Evolutionary conservation across 768 basidiomycete genomes (phyloP).

Genomic region (Termitomyces sp.): DNA sequence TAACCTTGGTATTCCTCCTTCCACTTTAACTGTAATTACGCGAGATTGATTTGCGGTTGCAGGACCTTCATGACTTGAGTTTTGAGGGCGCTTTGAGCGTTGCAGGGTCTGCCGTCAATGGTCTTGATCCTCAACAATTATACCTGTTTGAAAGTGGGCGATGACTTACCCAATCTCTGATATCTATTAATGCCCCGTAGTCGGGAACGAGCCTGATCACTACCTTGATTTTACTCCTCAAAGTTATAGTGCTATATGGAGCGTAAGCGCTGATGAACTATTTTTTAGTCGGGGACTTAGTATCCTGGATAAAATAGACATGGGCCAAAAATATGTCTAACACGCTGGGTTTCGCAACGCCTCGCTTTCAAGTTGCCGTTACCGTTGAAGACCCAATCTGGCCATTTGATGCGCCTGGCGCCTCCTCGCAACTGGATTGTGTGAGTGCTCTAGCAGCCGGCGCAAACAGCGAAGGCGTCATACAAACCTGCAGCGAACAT

Average conservation of each 20-base stretch:
- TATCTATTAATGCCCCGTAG: slow-evolving; percentile 18
- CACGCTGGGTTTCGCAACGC: slow-evolving; percentile 29
- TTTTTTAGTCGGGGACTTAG: neutral
- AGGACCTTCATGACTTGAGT: slow-evolving; percentile 42
- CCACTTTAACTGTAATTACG: neutral
- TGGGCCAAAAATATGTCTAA: slow-evolving; percentile 46
- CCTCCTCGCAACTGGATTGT: slow-evolving; percentile 41
- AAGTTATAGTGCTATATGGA: slow-evolving; percentile 41
- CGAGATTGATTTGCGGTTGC: neutral
- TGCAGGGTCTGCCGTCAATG: slow-evolving; percentile 35
- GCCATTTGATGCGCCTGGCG: slow-evolving; percentile 41
- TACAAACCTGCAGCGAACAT: slow-evolving; percentile 46
- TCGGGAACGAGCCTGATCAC: slow-evolving; percentile 54
- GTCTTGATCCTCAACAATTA: slow-evolving; percentile 32
- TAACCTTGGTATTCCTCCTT: slow-evolving; percentile 33
- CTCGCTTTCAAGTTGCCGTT: slow-evolving; percentile 44
- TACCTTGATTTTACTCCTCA: slow-evolving; percentile 38
- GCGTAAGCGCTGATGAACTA: slow-evolving; percentile 23
- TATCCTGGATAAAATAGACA: slow-evolving; percentile 21
- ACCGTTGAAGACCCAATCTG: slow-evolving; percentile 48
- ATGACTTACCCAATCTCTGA: neutral
- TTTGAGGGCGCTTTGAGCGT: slow-evolving; percentile 37
- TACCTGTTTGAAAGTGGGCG: slow-evolving; percentile 40
- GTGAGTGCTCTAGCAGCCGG: slow-evolving; percentile 45
- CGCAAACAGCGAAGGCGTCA: slow-evolving; percentile 34